Percentiles rank a stretch among this genome's conserved stretches.
Evolutionary conservation across 495 filamentous ascomycete genomes (phyloP).

Genomic region (Achaetomiella virescens): DNA sequence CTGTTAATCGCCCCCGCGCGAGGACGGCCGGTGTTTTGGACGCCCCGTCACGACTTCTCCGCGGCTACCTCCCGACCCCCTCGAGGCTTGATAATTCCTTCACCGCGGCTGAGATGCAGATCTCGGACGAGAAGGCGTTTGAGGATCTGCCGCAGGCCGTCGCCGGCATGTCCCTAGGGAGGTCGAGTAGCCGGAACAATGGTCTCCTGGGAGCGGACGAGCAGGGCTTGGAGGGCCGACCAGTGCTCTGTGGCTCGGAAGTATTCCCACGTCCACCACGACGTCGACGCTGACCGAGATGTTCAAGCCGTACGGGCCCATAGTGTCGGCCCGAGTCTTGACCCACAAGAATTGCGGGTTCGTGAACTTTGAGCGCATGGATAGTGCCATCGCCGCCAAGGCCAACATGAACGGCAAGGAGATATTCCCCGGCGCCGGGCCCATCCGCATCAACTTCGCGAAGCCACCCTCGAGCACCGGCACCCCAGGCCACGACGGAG

Average conservation of each 20-base stretch:
- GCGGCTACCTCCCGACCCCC: constrained; percentile 73
- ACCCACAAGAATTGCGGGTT: constrained; percentile 99
- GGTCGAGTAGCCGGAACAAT: constrained; percentile 53
- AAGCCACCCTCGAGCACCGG: constrained; percentile 86
- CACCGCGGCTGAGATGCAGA: constrained; percentile 67
- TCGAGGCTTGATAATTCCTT: constrained; percentile 82
- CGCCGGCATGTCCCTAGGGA: constrained; percentile 67
- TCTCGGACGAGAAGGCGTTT: constrained; percentile 67
- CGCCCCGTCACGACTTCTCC: constrained; percentile 64
- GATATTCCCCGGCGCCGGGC: constrained; percentile 94
- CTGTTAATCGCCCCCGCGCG: constrained; percentile 75
- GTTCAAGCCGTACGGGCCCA: constrained; percentile 83
- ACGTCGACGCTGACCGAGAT: constrained; percentile 88
- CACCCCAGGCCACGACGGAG: constrained; percentile 75
- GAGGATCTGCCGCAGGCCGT: constrained; percentile 65
- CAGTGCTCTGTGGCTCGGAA: constrained; percentile 91
- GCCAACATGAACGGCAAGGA: constrained; percentile 88
- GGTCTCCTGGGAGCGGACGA: constrained; percentile 59
- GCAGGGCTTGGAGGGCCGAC: constrained; percentile 80
- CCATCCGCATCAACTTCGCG: constrained; percentile 91
- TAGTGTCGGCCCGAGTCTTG: constrained; percentile 85
- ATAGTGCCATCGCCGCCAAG: constrained; percentile 85
- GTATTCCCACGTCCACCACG: constrained; percentile 95
- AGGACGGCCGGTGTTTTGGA: constrained; percentile 82
- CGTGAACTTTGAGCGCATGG: constrained; percentile 88